phyloP scores from a whole-genome alignment of 331 rosid species.

The Cucumis variabilis region DNA sequence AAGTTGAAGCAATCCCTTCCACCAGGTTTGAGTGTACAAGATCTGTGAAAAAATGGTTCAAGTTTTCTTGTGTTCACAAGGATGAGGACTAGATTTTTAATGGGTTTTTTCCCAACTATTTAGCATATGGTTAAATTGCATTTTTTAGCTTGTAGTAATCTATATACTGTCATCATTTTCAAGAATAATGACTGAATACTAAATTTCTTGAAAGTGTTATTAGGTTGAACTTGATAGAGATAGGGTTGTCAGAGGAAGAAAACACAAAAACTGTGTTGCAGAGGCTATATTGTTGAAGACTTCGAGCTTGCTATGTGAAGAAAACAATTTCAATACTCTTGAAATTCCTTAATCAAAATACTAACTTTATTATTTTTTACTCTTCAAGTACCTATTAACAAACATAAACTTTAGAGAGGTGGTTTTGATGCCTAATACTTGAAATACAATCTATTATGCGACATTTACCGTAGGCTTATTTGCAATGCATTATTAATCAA shows the following conservation, averaged over 20 bases:
- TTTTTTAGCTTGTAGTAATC: background rate
- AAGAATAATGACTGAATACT: background rate
- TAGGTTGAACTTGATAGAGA: too few species aligned
- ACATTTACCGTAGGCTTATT: background rate
- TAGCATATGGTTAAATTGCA: too few species aligned
- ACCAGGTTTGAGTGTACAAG: background rate
- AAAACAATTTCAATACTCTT: background rate
- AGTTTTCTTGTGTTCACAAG: background rate
- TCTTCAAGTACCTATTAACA: background rate
- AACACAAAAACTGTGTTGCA: too few species aligned
- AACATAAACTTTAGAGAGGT: background rate
- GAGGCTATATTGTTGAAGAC: too few species aligned
- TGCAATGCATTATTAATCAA: constrained; percentile 2
- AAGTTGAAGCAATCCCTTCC: too few species aligned
- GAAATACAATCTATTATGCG: background rate
- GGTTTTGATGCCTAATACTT: background rate
- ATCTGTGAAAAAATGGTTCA: background rate
- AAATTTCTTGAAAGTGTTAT: too few species aligned
- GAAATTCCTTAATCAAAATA: background rate
- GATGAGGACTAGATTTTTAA: background rate
- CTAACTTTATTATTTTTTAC: background rate
- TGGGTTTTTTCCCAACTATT: background rate
- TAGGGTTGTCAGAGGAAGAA: too few species aligned
- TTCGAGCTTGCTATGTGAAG: too few species aligned
- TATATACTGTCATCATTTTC: too few species aligned